Conservation (phyloP, 2,329 filamentous ascomycete genomes). For the Aspergillus hiratsukae region DNA sequence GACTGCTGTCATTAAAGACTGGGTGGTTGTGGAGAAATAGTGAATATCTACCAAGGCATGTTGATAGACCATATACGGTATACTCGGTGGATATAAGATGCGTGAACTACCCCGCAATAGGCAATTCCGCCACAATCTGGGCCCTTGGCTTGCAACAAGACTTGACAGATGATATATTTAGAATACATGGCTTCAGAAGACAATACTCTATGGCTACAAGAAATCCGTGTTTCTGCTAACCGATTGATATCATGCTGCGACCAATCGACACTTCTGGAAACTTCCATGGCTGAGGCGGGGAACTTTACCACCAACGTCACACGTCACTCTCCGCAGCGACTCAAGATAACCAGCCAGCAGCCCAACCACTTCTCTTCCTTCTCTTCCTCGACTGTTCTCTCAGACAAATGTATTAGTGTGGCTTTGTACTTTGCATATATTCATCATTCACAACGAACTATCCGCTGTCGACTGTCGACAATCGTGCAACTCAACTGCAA, state of each 20-base stretch:
- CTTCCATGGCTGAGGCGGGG: constrained; percentile 21
- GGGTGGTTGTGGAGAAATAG: constrained; percentile 36
- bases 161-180: not conserved
- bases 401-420: not conserved
- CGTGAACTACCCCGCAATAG: constrained; percentile 1
- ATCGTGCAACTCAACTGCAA: constrained; percentile 1
- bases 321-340: constrained; percentile 23
- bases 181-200: not conserved
- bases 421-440: not conserved
- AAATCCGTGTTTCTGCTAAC: not conserved
- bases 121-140: not conserved
- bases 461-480: not conserved
- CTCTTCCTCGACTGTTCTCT: not conserved
- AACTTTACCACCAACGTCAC: constrained; percentile 23
- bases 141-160: no score
- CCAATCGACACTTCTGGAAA: constrained; percentile 34
- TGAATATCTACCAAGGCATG: not conserved
- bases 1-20: constrained; percentile 45
- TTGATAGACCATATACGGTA: not conserved
- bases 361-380: not conserved
- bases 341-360: constrained; percentile 10
- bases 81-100: not conserved
- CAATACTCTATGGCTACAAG: no score
- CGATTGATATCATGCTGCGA: not conserved
- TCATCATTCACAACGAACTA: not conserved